Evolutionary conservation across 2,329 filamentous ascomycete species (phyloP).

Genomic region (Venturia asperata): DNA sequence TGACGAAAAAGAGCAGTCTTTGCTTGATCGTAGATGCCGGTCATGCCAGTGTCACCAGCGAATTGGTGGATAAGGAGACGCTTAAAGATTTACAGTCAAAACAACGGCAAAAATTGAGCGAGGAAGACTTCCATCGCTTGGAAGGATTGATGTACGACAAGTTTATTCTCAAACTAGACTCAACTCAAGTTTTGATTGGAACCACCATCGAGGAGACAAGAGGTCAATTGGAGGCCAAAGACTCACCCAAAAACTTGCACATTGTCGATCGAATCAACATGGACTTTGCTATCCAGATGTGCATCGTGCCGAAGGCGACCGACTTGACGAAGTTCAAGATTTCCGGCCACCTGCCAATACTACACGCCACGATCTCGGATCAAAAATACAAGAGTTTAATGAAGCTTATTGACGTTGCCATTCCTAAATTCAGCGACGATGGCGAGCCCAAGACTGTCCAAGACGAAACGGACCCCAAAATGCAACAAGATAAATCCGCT

Average conservation of each 20-base stretch:
- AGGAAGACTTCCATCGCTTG: constrained; percentile 79
- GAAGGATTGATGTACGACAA: constrained; percentile 97
- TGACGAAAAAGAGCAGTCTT: constrained; percentile 69
- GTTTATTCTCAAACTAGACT: constrained; percentile 85
- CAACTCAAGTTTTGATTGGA: constrained; percentile 91
- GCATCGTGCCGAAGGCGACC: constrained; percentile 91
- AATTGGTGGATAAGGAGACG: constrained; percentile 86
- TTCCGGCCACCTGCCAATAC: constrained; percentile 81
- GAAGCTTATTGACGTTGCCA: constrained; percentile 90
- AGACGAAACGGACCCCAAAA: constrained; percentile 23
- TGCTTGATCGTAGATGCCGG: constrained; percentile 94
- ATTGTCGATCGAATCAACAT: constrained; percentile 97
- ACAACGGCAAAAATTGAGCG: constrained; percentile 77
- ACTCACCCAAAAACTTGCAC: constrained; percentile 66
- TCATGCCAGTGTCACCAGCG: constrained; percentile 88
- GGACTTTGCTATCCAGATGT: constrained; percentile 91
- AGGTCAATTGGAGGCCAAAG: constrained; percentile 63
- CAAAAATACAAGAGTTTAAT: constrained; percentile 95
- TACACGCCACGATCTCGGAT: constrained; percentile 89
- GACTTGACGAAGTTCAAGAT: constrained; percentile 89
- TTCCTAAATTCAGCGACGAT: constrained; percentile 68
- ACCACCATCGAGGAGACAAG: constrained; percentile 88
- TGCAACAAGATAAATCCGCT: constrained; percentile 30
- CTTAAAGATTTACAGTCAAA: constrained; percentile 86
- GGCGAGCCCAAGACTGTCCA: constrained; percentile 22